Percentiles rank a stretch among this genome's conserved stretches.
Evolutionary conservation across 495 filamentous ascomycete species (phyloP).

Genomic region (Trichoderma gamsii): DNA sequence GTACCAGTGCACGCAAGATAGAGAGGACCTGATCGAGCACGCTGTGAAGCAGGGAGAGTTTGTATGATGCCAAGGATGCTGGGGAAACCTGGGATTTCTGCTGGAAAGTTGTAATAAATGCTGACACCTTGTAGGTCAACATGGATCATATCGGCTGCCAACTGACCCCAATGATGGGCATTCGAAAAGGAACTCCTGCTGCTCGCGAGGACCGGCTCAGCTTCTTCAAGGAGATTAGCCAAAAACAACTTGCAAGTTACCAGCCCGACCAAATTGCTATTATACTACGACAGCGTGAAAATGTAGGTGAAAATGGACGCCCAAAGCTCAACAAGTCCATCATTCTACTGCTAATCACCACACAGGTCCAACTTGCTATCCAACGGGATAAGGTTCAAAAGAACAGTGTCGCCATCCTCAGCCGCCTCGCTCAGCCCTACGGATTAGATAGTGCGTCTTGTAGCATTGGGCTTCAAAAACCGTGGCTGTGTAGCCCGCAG

Average conservation of each 20-base stretch:
- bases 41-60: conserved; percentile 18
- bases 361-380: conserved; percentile 25
- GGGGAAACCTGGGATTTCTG: neutral
- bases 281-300: conserved; percentile 37
- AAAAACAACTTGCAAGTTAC: conserved; percentile 42
- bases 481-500: neutral
- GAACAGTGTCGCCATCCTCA: conserved; percentile 5
- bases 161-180: conserved; percentile 22
- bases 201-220: conserved; percentile 31
- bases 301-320: conserved; percentile 23
- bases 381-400: conserved; percentile 16
- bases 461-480: conserved; percentile 35
- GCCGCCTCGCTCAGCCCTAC: neutral
- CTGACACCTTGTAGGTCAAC: conserved; percentile 19
- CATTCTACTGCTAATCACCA: conserved; percentile 5
- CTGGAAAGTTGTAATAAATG: neutral
- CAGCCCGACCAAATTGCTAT: conserved; percentile 33
- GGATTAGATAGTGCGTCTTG: neutral
- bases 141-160: conserved; percentile 18
- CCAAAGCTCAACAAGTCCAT: neutral
- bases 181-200: conserved; percentile 30
- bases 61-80: neutral
- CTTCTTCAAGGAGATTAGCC: conserved; percentile 46
- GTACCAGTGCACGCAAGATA: conserved; percentile 59
- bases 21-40: conserved; percentile 30